Evolutionary conservation across 441 rosid genomes (phyloP), one percentile per base, ranked within the genome.

Genomic region (Pelargonium fulgidum): DNA sequence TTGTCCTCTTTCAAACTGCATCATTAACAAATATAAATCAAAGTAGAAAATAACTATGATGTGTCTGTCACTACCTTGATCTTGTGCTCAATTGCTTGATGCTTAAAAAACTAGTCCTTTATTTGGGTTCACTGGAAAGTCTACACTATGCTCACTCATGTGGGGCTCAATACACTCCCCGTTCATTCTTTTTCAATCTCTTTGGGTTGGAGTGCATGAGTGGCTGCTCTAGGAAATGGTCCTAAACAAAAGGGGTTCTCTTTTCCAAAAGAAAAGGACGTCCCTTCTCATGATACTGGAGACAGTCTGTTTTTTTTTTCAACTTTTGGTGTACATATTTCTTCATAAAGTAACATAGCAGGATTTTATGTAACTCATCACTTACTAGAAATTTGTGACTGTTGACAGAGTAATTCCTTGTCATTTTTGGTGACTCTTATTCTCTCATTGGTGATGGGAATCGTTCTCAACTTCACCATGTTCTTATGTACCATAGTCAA

Each of bases 401-500:
- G 54, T 74, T 3, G 69, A 73, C 96, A 93, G 97, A 86, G 90
- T 77, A 81, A 81, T 81, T 91, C 93, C 41, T 77, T 91, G 64
- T 86, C 86, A 1, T 91, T 89, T 81, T 82, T 87, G 85, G 75
- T 78, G 77, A 79, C 86, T 70, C 85, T 91, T 22, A 61, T 87
- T 68, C 71, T 91, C 72, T 89, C 99, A 29, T 75, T 93, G 82
- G 87, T 89, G 72, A 89, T 91, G 99, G 97, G 97, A 52, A 93
- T 93, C 10, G 83, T 81, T 76, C 99, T 93, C 75, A 93, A 93
- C 87, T 93, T 77, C 86, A 93, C 99, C 36, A 91, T 91, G 97
- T 93, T 93, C 81, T 82, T 93, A 69, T 93, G 97, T 80, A 93
- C 99, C 75, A 80, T 93, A 68, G 96, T 93, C 79, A 93, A 93